Conservation (phyloP, 202 grass and related monocot species). For the Setaria viridis region DNA sequence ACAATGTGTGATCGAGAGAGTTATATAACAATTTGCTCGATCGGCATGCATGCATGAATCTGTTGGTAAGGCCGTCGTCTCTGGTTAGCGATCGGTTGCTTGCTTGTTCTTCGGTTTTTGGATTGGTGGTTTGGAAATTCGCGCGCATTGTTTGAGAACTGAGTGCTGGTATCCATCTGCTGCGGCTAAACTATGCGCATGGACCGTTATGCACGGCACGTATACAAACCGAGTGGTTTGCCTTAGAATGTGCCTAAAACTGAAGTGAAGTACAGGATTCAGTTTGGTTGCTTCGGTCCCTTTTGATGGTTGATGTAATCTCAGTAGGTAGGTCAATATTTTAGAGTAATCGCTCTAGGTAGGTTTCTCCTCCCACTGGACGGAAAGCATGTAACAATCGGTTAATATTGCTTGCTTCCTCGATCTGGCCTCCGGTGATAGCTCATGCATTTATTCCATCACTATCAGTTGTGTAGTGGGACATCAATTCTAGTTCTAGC, state of each 20-base stretch:
- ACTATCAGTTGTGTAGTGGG: too few relatives aligned
- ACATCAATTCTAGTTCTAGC: too few relatives aligned
- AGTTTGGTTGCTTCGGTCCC: not conserved
- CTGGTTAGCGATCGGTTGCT: not conserved
- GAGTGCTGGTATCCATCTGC: not conserved
- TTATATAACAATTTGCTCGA: constrained; percentile 19
- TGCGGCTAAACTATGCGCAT: not conserved
- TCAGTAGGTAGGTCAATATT: not conserved
- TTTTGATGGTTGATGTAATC: constrained; percentile 15
- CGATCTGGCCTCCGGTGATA: too few relatives aligned
- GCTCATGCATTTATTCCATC: too few relatives aligned
- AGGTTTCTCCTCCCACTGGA: not conserved
- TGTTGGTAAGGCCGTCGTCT: not conserved
- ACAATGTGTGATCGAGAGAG: not conserved
- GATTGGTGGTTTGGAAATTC: constrained; percentile 48
- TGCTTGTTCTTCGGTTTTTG: constrained; percentile 42
- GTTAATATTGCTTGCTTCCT: too few relatives aligned
- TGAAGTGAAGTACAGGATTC: not conserved
- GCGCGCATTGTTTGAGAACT: not conserved
- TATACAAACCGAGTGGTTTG: not conserved
- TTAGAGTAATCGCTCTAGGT: not conserved
- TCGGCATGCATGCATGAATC: not conserved
- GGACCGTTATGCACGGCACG: constrained; percentile 18
- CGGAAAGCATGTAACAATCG: too few relatives aligned
- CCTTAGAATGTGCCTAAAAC: not conserved